Base-by-base conservation (phyloP, 495 filamentous ascomycete genomes). In the Tuber melanosporum region DNA sequence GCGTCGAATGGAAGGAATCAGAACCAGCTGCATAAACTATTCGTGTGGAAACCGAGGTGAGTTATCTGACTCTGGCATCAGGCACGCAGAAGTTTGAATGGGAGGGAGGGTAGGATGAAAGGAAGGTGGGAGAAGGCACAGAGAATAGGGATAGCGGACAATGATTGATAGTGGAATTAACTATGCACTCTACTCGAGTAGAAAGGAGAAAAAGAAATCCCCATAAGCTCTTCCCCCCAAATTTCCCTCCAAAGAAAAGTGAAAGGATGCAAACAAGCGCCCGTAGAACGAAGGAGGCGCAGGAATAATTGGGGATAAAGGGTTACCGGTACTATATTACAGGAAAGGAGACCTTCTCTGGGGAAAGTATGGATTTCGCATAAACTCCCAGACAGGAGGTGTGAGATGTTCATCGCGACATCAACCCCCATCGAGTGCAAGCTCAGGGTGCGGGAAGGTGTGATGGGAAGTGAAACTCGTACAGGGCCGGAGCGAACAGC, bases 1-100 rank as follows among this genome's bases (percentile, higher is more conserved):
- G 76, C 71, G 77, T 44, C 71, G 78, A 69, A 80, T 71, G 72
- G 57, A 66, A 66, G 17, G 26, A 36, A 66, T 36, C 57, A 66
- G 57, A 66, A 66, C 57, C 57, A 66, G 57, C 57, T 66, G 57
- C 57, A 66, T 32, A 66, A 66, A 66, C 36, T 66, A 66, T 62
- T 62, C 12, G 26, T 66, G 32, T 66, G 4, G 26, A 36, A 66
- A 36, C 57, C 57, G 57, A 66, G 14, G 57, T 36, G 57, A 66
- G 17, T 66, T 66, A 66, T 32, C 26, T 1, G 26, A 36, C 57
- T 66, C 57, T 12, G 14, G 57, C 26, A 66, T 66, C 26, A 36
- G 32, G 57, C 57, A 17, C 57, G 15, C 57, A 36, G 57, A 66
- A 14, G n/a, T 15, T 32, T 3, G n/a, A 32, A 62, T 15, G 52